Conservation (phyloP, 2,329 filamentous ascomycete genomes). For the Westerdykella ornata region DNA sequence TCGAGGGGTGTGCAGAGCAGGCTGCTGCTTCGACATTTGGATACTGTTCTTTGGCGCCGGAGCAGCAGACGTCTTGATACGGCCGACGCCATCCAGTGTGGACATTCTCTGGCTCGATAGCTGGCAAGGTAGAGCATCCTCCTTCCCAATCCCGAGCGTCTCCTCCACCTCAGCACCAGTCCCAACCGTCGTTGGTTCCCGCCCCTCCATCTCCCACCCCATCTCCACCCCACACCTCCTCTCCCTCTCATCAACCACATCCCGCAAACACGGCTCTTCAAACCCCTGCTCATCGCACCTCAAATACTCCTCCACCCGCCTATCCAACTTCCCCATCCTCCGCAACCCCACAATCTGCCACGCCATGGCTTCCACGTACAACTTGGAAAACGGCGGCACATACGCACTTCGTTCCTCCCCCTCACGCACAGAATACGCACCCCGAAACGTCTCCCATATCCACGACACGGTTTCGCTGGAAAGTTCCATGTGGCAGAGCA, state of each 20-base stretch:
- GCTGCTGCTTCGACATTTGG: too few species aligned
- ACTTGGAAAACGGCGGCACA: background rate
- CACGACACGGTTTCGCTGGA: background rate
- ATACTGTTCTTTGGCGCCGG: too few species aligned
- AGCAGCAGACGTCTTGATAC: too few species aligned
- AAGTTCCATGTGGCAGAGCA: background rate
- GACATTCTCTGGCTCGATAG: too few species aligned
- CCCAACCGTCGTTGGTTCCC: too few species aligned
- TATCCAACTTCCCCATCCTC: background rate
- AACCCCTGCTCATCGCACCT: too few species aligned
- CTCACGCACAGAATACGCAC: background rate
- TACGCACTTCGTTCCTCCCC: background rate
- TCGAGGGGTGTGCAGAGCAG: too few species aligned
- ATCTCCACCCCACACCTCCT: too few species aligned
- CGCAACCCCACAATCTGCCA: background rate
- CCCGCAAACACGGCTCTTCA: too few species aligned
- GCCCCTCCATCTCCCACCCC: too few species aligned
- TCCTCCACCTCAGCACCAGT: background rate
- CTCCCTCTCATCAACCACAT: too few species aligned
- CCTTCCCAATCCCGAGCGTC: background rate
- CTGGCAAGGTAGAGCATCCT: background rate
- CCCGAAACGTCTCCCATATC: slow-evolving; percentile 6
- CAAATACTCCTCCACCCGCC: background rate
- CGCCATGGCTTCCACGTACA: background rate
- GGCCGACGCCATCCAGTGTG: too few species aligned